Percentiles rank a stretch among this genome's conserved stretches.
phyloP scores from a whole-genome alignment of 2,329 filamentous ascomycete genomes.

The Thelonectria olida region DNA sequence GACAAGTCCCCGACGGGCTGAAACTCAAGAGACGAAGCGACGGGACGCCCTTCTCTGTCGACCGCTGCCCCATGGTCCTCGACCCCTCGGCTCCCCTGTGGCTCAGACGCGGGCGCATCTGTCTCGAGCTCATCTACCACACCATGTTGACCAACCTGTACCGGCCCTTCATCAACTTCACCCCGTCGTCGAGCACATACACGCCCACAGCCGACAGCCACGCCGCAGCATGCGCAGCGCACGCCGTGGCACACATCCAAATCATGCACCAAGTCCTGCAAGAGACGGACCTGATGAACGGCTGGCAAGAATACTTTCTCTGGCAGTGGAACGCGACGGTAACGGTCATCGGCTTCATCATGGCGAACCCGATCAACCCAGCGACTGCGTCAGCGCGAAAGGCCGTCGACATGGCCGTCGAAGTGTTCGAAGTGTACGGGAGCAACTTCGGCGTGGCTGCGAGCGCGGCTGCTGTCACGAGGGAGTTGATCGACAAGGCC shows the following conservation, averaged over 20 bases:
- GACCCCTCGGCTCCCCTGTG: slow-evolving; percentile 48
- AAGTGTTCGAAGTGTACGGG: slow-evolving; percentile 48
- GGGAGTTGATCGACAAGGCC: slow-evolving; percentile 33
- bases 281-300: slow-evolving; percentile 37
- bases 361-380: slow-evolving; percentile 42
- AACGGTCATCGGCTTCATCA: slow-evolving; percentile 45
- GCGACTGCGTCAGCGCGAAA: slow-evolving; percentile 33
- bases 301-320: slow-evolving; percentile 41
- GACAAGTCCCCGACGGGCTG: slow-evolving; percentile 46
- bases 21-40: slow-evolving; percentile 45
- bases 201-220: slow-evolving; percentile 30
- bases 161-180: slow-evolving; percentile 52
- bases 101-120: slow-evolving; percentile 50
- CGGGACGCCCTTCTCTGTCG: slow-evolving; percentile 46
- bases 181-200: slow-evolving; percentile 8
- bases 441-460: slow-evolving; percentile 52
- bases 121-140: slow-evolving; percentile 54
- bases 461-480: slow-evolving; percentile 49
- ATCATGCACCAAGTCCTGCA: slow-evolving; percentile 38
- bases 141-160: slow-evolving; percentile 48
- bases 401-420: slow-evolving; percentile 50
- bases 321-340: slow-evolving; percentile 45
- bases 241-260: slow-evolving; percentile 37
- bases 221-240: slow-evolving; percentile 30
- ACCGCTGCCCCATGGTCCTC: slow-evolving; percentile 38